Percentiles rank a stretch among this genome's conserved stretches.
phyloP scores from a whole-genome alignment of 192 early-diverging fungal genomes.

The Powellomyces hirtus region DNA sequence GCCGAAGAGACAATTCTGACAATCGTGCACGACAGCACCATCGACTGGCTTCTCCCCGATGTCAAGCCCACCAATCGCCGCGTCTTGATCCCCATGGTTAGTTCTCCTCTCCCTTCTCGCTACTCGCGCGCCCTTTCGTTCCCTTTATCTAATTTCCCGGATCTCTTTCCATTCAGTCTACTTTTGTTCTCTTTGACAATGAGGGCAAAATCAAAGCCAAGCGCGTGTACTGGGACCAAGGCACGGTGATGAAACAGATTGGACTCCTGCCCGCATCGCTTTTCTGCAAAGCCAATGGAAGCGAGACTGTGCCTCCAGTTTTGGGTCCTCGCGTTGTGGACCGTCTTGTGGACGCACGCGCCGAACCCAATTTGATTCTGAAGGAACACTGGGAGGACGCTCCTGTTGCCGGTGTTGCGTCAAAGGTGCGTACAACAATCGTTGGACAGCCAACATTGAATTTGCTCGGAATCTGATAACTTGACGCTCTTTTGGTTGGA shows the following conservation, averaged over 20 bases:
- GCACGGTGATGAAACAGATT: conserved; percentile 47
- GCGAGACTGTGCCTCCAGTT: conserved; percentile 45
- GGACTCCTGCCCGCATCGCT: conserved; percentile 41
- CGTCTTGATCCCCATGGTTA: conserved; percentile 40
- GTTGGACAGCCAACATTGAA: too few species aligned
- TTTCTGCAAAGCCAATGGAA: conserved; percentile 51
- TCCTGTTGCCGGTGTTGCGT: background rate
- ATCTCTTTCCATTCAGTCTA: conserved; percentile 11
- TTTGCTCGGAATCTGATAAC: too few species aligned
- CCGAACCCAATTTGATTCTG: conserved; percentile 4
- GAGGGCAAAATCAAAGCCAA: conserved; percentile 25
- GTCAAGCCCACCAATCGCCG: conserved; percentile 48
- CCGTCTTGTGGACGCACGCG: conserved; percentile 24
- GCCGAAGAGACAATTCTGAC: conserved; percentile 46
- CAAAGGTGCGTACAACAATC: background rate
- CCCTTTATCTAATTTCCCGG: background rate
- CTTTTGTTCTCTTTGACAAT: conserved; percentile 24
- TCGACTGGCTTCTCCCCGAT: conserved; percentile 52
- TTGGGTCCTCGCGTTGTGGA: conserved; percentile 39
- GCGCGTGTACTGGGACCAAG: conserved; percentile 57
- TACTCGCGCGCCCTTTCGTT: background rate
- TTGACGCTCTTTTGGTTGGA: too few species aligned
- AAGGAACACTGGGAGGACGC: conserved; percentile 17
- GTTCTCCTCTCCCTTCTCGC: background rate
- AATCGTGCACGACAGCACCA: conserved; percentile 37